A percentile compares a stretch with the other conserved stretches of the same genome.
Conservation (phyloP, 805 yeast genomes). For the Schwanniomyces polymorphus region DNA sequence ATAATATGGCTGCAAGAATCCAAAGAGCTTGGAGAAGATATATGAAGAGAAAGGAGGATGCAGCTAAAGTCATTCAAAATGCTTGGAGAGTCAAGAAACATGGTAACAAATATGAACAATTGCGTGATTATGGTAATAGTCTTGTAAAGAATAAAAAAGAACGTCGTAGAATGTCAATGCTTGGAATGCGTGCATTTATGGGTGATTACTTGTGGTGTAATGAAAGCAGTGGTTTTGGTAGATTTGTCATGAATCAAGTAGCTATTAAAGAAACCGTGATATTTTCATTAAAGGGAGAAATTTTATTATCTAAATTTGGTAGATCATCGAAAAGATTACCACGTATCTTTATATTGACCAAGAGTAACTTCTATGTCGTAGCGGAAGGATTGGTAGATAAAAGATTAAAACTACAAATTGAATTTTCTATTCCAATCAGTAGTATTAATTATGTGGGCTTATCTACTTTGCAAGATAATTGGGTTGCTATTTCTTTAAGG, state of each 20-base stretch:
- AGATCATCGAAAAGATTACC: slow-evolving; percentile 81
- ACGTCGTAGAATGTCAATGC: slow-evolving; percentile 81
- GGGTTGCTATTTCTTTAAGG: slow-evolving; percentile 72
- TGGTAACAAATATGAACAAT: slow-evolving; percentile 78
- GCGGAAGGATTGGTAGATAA: slow-evolving; percentile 70
- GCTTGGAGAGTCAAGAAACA: slow-evolving; percentile 79
- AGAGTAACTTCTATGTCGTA: slow-evolving; percentile 60
- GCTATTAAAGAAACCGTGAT: slow-evolving; percentile 70
- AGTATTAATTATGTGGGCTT: slow-evolving; percentile 63
- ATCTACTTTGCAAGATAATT: slow-evolving; percentile 83
- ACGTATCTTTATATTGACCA: slow-evolving; percentile 71
- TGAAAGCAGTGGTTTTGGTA: slow-evolving; percentile 68
- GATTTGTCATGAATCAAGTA: slow-evolving; percentile 65
- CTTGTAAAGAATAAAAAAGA: slow-evolving; percentile 76
- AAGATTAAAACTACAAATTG: slow-evolving; percentile 56
- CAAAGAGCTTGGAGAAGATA: slow-evolving; percentile 96
- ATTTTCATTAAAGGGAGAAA: slow-evolving; percentile 82
- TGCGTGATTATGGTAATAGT: slow-evolving; percentile 80
- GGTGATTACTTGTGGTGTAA: slow-evolving; percentile 95
- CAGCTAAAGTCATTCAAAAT: slow-evolving; percentile 78
- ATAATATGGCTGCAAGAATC: slow-evolving; percentile 94
- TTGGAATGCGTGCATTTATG: slow-evolving; percentile 85
- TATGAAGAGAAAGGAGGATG: slow-evolving; percentile 76
- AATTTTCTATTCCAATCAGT: slow-evolving; percentile 59
- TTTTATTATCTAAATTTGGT: slow-evolving; percentile 83